Conservation (phyloP, 768 basidiomycete genomes). For the Leccinellum luteum region DNA sequence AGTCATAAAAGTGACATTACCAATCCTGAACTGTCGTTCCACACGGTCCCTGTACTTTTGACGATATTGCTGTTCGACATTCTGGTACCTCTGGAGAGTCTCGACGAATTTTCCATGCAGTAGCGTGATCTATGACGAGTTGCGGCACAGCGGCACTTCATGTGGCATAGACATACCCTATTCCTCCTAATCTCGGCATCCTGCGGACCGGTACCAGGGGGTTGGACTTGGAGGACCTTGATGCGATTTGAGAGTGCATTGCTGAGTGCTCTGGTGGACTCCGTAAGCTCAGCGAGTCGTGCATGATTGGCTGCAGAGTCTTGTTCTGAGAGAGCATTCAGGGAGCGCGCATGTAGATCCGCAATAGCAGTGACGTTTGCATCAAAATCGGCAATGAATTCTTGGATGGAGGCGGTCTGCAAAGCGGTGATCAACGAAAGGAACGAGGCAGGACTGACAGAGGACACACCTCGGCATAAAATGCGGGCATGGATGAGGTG, state of each 20-base stretch:
- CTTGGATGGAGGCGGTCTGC: conserved; percentile 51
- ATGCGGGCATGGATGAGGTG: conserved; percentile 29
- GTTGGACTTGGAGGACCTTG: conserved; percentile 48
- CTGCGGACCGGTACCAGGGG: conserved; percentile 30
- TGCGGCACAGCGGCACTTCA: neutral
- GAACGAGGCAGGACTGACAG: neutral
- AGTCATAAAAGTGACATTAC: conserved; percentile 32
- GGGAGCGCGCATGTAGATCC: conserved; percentile 48
- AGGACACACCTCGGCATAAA: conserved; percentile 32
- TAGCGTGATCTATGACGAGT: conserved; percentile 45
- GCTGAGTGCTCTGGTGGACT: conserved; percentile 58
- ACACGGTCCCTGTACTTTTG: conserved; percentile 62
- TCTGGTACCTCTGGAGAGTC: conserved; percentile 74
- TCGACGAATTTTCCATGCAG: conserved; percentile 72
- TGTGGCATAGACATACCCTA: conserved; percentile 19
- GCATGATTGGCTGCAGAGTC: conserved; percentile 39
- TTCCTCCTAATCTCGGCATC: conserved; percentile 47
- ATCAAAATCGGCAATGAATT: conserved; percentile 41
- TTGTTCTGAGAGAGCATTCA: conserved; percentile 48
- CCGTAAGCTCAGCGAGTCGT: conserved; percentile 57
- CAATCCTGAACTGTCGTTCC: conserved; percentile 77
- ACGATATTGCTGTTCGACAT: conserved; percentile 69
- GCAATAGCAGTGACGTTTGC: conserved; percentile 45
- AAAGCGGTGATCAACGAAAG: neutral
- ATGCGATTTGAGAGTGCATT: conserved; percentile 59